A percentile compares a stretch with the other conserved stretches of the same genome.
Evolutionary conservation across 208 protist genomes (phyloP).

Genomic region (Leishmania tarentolae): DNA sequence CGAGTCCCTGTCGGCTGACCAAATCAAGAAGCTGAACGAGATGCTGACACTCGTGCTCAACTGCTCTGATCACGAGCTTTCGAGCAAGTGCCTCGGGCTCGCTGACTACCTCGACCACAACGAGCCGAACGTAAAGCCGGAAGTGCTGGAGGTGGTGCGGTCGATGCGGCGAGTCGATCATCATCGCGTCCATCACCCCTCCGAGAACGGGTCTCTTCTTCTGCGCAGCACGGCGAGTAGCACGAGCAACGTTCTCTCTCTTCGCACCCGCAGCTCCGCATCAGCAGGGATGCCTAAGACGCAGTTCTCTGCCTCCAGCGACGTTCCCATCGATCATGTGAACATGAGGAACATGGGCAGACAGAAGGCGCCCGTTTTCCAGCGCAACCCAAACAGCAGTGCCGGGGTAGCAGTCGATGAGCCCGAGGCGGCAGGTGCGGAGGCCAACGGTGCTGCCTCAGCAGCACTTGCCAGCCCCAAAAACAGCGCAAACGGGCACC

Average conservation of each 20-base stretch:
- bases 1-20: conserved; percentile 80
- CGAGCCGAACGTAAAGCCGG: conserved; percentile 67
- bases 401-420: conserved; percentile 6
- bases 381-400: conserved; percentile 3
- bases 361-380: conserved; percentile 4
- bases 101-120: conserved; percentile 93
- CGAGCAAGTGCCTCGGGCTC: conserved; percentile 82
- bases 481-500: neutral
- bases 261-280: conserved; percentile 12
- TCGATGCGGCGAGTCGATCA: conserved; percentile 53
- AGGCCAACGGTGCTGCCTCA: neutral
- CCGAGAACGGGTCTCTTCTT: conserved; percentile 34
- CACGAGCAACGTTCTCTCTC: conserved; percentile 18
- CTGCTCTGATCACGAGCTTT: conserved; percentile 80
- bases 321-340: conserved; percentile 10
- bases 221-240: conserved; percentile 39
- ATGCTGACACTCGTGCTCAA: conserved; percentile 83
- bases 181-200: conserved; percentile 34
- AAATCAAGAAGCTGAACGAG: conserved; percentile 87
- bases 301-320: conserved; percentile 12
- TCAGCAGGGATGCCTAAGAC: conserved; percentile 2
- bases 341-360: conserved; percentile 2
- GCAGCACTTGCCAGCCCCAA: neutral
- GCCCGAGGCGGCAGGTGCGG: conserved; percentile 7
- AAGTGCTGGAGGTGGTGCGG: conserved; percentile 72